Base-by-base conservation (phyloP, 345 rosid genomes). In the Garcia nutans region DNA sequence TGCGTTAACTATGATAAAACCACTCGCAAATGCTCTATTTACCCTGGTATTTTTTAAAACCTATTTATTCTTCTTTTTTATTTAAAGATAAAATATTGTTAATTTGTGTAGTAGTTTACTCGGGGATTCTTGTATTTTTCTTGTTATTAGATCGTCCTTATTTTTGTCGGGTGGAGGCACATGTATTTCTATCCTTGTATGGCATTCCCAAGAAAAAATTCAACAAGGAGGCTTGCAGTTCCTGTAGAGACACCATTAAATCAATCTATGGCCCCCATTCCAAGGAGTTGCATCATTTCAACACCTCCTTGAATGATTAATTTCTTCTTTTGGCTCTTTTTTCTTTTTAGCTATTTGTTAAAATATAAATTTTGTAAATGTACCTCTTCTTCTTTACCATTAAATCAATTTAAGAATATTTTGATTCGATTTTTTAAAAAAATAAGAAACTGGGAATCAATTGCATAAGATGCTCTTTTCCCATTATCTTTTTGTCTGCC, bases 11-110 rank as follows among this genome's bases (percentile, higher is more conserved):
- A 84, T 63, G 82, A 91, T 61, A 91, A 92, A 81, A 77, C 45
- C 85, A 86, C 98, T 69, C 95, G 98, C 74, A 91, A 85, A 70
- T 94, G 98, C 87, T 91, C 97, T 1, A 89, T 94, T 65, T 93
- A 93, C 76, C 19, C 89, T 37, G 97, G 94, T 89, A 11, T 50
- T 20, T 3, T 37, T 28, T 28, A 28, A 37, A 37, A 37, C 3
- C 5, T 37, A 37, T 37, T 37, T 37, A 37, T 37, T 37, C 6
- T 3, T 3, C 41, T 6, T 37, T 37, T 3, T 3, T n/a, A n/a
- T n/a, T 0, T 3, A 37, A 37, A 4, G 6, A 33, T 33, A 33
- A 33, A 33, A 37, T 37, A 6, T 37, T 37, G 41, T 37, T 37
- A 3, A 37, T 37, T 37, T 37, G 41, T 5, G 41, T 37, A 37